Evolutionary conservation across 768 basidiomycete species (phyloP).

Genomic region (Kwoniella sp.): DNA sequence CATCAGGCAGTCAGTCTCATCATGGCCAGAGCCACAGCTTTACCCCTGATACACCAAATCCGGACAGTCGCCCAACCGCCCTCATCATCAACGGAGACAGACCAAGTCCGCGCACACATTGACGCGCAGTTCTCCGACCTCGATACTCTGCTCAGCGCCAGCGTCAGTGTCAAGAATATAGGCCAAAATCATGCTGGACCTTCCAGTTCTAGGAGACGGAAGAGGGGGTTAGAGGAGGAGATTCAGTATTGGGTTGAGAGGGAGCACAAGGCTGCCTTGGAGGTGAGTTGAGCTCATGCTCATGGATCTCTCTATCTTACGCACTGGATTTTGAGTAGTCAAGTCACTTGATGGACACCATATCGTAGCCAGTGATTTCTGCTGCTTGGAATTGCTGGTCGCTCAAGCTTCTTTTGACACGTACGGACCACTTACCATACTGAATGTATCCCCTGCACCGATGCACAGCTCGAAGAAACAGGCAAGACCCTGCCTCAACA

Average conservation of each 20-base stretch:
- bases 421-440: neutral
- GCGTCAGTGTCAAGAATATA: neutral
- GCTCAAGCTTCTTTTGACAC: neutral
- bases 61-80: constrained; percentile 19
- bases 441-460: neutral
- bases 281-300: constrained; percentile 24
- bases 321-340: too few species aligned
- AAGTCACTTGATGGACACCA: too few species aligned
- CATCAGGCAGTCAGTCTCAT: too few species aligned
- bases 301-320: neutral
- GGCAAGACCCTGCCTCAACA: constrained; percentile 55
- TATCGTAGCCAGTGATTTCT: too few species aligned
- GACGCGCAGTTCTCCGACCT: constrained; percentile 24
- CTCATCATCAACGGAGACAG: neutral
- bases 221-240: constrained; percentile 40
- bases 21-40: too few species aligned
- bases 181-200: constrained; percentile 18
- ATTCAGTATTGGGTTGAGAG: constrained; percentile 43
- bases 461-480: constrained; percentile 38
- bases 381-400: too few species aligned
- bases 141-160: constrained; percentile 16
- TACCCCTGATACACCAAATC: constrained; percentile 14
- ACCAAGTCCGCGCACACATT: constrained; percentile 21
- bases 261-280: constrained; percentile 26
- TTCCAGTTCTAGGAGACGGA: constrained; percentile 14